Conservation (phyloP, 805 yeast species). For the Saturnispora sekii region DNA sequence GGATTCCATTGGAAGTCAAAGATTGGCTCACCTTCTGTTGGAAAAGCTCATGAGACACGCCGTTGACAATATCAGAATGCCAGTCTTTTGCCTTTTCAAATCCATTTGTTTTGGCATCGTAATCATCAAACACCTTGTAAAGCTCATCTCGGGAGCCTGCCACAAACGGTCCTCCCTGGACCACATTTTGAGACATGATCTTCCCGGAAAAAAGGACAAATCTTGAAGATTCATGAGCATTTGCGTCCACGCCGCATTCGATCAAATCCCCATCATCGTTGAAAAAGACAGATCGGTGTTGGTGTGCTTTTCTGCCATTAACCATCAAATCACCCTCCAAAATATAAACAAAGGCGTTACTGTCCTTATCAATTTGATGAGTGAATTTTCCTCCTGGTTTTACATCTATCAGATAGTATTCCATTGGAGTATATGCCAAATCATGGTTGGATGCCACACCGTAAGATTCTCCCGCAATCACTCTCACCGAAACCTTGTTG, state of each 20-base stretch:
- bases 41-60: constrained; percentile 23
- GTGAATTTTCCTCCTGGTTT: constrained; percentile 54
- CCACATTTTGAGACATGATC: constrained; percentile 60
- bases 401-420: constrained; percentile 56
- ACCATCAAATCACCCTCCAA: constrained; percentile 50
- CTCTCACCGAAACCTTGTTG: constrained; percentile 56
- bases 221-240: constrained; percentile 36
- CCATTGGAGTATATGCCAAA: constrained; percentile 74
- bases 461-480: constrained; percentile 67
- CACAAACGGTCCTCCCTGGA: constrained; percentile 90
- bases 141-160: constrained; percentile 60
- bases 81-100: constrained; percentile 59
- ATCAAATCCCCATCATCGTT: constrained; percentile 58
- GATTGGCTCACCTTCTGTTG: too few species aligned
- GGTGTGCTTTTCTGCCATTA: constrained; percentile 30
- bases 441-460: constrained; percentile 66
- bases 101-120: constrained; percentile 58
- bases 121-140: constrained; percentile 60
- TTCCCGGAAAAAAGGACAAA: constrained; percentile 70
- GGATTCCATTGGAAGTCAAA: too few species aligned
- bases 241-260: constrained; percentile 40
- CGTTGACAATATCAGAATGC: constrained; percentile 34
- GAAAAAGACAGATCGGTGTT: constrained; percentile 51
- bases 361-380: constrained; percentile 50
- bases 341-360: constrained; percentile 62